Evolutionary conservation across 2,329 filamentous ascomycete genomes (phyloP).

Genomic region (Fusarium oxysporum): DNA sequence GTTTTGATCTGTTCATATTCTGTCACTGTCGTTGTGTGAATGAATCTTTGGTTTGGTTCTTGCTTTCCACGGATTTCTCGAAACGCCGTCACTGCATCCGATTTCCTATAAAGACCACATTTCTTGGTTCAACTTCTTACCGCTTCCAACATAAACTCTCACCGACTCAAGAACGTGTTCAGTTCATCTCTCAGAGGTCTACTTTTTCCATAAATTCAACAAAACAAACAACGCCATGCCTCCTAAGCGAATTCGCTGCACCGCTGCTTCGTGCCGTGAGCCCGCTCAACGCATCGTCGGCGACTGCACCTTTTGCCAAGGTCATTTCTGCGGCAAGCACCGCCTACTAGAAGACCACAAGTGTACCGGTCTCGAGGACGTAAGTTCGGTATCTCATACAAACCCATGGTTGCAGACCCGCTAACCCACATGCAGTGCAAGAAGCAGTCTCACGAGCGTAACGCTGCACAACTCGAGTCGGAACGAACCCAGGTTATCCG

Average conservation of each 20-base stretch:
- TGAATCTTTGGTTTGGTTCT: constrained; percentile 29
- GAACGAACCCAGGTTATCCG: constrained; percentile 96
- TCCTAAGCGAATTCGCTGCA: constrained; percentile 85
- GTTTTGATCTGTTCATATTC: constrained; percentile 25
- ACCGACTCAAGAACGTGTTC: constrained; percentile 26
- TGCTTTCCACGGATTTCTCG: constrained; percentile 25
- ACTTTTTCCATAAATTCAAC: background rate
- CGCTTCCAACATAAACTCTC: constrained; percentile 20
- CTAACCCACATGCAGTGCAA: constrained; percentile 73
- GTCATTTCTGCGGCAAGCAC: constrained; percentile 96
- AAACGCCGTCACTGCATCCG: constrained; percentile 29
- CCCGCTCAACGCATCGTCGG: constrained; percentile 92
- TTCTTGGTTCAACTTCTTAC: constrained; percentile 16
- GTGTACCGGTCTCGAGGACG: constrained; percentile 91
- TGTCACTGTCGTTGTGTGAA: constrained; percentile 33
- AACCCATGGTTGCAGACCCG: background rate
- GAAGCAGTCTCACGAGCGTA: constrained; percentile 94
- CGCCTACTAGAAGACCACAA: constrained; percentile 93
- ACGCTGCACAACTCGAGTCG: constrained; percentile 89
- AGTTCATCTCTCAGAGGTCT: constrained; percentile 1
- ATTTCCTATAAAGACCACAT: constrained; percentile 1
- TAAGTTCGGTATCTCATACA: constrained; percentile 56
- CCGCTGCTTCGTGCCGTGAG: constrained; percentile 88
- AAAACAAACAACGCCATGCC: constrained; percentile 61
- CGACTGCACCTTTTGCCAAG: constrained; percentile 94